A percentile compares a stretch with the other conserved stretches of the same genome.
Conservation (phyloP, 139 green algal genomes). For the Diplosphaera chodatii region DNA sequence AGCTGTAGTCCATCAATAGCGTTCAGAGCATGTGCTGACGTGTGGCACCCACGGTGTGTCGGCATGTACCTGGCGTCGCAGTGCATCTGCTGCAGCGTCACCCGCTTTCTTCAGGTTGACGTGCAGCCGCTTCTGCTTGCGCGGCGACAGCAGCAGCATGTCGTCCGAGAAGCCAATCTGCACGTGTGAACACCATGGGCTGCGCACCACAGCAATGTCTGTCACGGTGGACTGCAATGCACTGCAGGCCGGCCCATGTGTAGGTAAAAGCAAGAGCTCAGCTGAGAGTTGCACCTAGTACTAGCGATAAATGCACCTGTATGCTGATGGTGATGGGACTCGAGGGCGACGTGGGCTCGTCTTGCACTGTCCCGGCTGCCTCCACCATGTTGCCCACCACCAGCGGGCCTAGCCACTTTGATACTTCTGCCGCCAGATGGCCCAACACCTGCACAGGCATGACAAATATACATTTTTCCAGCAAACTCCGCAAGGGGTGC, state of each 20-base stretch:
- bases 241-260: no score
- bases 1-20: no score
- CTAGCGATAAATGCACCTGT: no score
- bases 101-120: not conserved
- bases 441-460: conserved; percentile 28
- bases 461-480: no score
- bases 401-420: conserved; percentile 31
- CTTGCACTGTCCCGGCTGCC: conserved; percentile 17
- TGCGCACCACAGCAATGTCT: no score
- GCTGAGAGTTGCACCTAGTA: no score
- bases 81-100: not conserved
- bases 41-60: no score
- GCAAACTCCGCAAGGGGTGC: no score
- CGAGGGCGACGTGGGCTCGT: conserved; percentile 6
- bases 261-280: no score
- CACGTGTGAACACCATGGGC: no score
- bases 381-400: conserved; percentile 12
- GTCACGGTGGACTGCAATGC: no score
- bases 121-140: not conserved
- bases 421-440: conserved; percentile 42
- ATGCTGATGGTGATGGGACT: conserved; percentile 19
- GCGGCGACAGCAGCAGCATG: not conserved
- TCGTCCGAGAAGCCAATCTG: not conserved
- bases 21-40: no score
- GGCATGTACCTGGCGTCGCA: not conserved